These are phyloP conservation scores for Chlorella sp. DNA, from an alignment of 139 green algal species.

Conservation along the genomic window DNA sequence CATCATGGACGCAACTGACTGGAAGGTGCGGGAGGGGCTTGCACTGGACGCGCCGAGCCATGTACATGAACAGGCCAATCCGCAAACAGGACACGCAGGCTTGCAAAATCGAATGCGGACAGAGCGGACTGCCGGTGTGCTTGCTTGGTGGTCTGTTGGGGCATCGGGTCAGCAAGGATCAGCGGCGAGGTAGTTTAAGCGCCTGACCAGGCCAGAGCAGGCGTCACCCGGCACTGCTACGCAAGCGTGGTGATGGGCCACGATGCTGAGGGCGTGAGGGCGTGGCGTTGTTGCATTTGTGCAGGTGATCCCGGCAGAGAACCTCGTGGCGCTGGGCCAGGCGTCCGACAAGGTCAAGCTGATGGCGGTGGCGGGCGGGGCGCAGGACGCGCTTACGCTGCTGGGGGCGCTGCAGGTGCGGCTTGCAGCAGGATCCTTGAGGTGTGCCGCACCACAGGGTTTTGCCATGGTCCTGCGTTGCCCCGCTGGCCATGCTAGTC, in stretches of 20 bases:
- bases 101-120: too few species aligned
- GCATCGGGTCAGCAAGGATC: neutral
- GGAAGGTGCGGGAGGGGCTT: neutral
- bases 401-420: conserved; percentile 1
- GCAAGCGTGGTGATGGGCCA: neutral
- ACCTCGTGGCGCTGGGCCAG: neutral
- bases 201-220: neutral
- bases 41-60: too few species aligned
- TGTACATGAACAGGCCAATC: too few species aligned
- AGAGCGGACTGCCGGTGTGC: too few species aligned
- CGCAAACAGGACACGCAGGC: too few species aligned
- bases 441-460: too few species aligned
- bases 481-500: too few species aligned
- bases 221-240: too few species aligned
- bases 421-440: too few species aligned
- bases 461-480: too few species aligned
- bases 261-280: neutral
- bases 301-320: neutral
- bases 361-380: neutral
- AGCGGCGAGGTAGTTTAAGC: neutral
- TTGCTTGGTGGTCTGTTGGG: too few species aligned
- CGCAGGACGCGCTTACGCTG: neutral
- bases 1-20: neutral
- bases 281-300: neutral
- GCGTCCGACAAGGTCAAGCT: neutral